A percentile compares a stretch with the other conserved stretches of the same genome.
Evolutionary conservation across 768 basidiomycete genomes (phyloP).

Genomic region (Ramaria sp.): DNA sequence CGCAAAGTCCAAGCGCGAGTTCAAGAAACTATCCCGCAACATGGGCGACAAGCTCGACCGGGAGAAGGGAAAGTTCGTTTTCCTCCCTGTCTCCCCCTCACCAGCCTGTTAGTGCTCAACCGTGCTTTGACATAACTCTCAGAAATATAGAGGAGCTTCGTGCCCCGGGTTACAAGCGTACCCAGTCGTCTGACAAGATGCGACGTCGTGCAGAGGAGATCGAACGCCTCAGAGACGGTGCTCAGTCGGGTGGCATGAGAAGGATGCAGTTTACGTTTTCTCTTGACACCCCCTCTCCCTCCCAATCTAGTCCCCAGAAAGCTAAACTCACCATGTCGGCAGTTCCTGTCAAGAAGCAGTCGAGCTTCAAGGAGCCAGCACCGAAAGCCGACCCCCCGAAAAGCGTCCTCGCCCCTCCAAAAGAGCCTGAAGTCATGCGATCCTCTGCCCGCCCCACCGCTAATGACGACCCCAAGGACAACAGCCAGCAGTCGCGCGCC

Average conservation of each 20-base stretch:
- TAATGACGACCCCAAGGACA: constrained; percentile 11
- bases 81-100: not conserved
- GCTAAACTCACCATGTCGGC: constrained; percentile 6
- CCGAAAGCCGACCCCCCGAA: constrained; percentile 10
- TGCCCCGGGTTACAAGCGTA: constrained; percentile 74
- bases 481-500: constrained; percentile 6
- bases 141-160: constrained; percentile 81
- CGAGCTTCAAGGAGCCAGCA: constrained; percentile 40
- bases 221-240: constrained; percentile 64
- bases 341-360: constrained; percentile 47
- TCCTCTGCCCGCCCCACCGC: not conserved
- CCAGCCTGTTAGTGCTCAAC: not conserved
- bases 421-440: constrained; percentile 12
- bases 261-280: constrained; percentile 89
- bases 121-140: constrained; percentile 1
- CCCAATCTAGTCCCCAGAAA: constrained; percentile 23
- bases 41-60: constrained; percentile 92
- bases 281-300: constrained; percentile 48
- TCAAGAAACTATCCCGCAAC: constrained; percentile 77
- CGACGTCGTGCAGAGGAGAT: constrained; percentile 72
- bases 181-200: constrained; percentile 69
- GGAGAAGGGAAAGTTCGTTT: constrained; percentile 76
- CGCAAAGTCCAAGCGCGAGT: constrained; percentile 79
- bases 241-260: constrained; percentile 60
- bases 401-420: not conserved